phyloP scores from a whole-genome alignment of 148 eudicot genomes.

The Oxyria digyna region DNA sequence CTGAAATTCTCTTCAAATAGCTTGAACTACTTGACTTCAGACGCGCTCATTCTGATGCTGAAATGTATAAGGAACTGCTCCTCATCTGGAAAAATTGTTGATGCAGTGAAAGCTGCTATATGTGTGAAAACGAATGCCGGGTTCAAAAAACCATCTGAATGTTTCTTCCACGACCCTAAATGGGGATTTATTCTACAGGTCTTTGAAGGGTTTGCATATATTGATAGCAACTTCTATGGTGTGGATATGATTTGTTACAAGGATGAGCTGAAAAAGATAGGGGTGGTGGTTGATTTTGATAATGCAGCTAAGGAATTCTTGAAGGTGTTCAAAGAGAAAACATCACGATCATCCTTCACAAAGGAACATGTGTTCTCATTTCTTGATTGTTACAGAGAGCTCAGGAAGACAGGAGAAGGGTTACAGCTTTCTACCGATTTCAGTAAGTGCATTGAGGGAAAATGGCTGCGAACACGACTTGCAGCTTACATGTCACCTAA shows the following conservation, averaged over 20 bases:
- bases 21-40: constrained; percentile 14
- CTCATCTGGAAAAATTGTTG: constrained; percentile 18
- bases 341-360: constrained; percentile 16
- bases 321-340: constrained; percentile 28
- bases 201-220: constrained; percentile 30
- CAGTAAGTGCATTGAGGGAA: constrained; percentile 25
- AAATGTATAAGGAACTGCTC: constrained; percentile 19
- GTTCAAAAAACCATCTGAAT: constrained; percentile 29
- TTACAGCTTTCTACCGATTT: constrained; percentile 20
- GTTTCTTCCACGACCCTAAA: constrained; percentile 25
- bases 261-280: constrained; percentile 25
- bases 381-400: constrained; percentile 26
- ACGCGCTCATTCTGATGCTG: constrained; percentile 28
- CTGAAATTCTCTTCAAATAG: constrained; percentile 25
- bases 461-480: constrained; percentile 48
- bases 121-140: constrained; percentile 41
- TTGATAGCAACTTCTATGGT: constrained; percentile 40
- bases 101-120: constrained; percentile 20
- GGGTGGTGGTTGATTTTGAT: constrained; percentile 37
- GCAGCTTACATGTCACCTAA: constrained; percentile 36
- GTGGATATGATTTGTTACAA: constrained; percentile 16
- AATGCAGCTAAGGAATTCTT: constrained; percentile 28
- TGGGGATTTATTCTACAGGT: constrained; percentile 54
- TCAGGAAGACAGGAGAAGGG: constrained; percentile 8
- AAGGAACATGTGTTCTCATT: constrained; percentile 25